Percentiles rank a stretch among this genome's conserved stretches.
phyloP scores from a whole-genome alignment of 2,329 filamentous ascomycete genomes.

The Incumbomyces delicatus region DNA sequence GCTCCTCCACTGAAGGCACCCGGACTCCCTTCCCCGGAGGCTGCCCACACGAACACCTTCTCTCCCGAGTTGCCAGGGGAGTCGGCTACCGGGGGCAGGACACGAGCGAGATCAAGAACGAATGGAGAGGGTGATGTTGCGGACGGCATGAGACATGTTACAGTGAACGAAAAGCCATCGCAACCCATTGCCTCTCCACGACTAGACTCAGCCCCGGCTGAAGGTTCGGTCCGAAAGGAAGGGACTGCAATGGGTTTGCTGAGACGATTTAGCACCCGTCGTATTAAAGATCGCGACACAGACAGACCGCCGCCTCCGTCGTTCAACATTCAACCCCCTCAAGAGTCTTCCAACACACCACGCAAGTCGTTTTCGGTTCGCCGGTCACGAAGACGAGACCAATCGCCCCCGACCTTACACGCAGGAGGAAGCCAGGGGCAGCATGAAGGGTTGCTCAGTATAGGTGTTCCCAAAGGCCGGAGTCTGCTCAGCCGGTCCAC shows the following conservation, averaged over 20 bases:
- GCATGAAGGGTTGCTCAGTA: conserved; percentile 67
- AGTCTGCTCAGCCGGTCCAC: conserved; percentile 75
- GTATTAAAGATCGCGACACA: conserved; percentile 54
- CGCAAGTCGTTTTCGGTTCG: conserved; percentile 86
- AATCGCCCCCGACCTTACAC: conserved; percentile 47
- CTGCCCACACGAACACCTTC: conserved; percentile 77
- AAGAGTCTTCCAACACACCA: conserved; percentile 52
- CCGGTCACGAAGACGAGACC: conserved; percentile 46
- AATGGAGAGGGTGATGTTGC: conserved; percentile 88
- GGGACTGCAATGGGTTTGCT: conserved; percentile 76
- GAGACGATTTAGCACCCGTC: conserved; percentile 79
- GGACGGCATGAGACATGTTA: conserved; percentile 60
- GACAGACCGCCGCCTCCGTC: conserved; percentile 58
- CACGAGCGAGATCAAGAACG: conserved; percentile 76
- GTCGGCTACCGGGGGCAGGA: conserved; percentile 71
- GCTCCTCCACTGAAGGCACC: conserved; percentile 55
- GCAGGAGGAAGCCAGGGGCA: conserved; percentile 55
- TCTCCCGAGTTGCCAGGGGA: conserved; percentile 84
- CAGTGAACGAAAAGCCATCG: conserved; percentile 33
- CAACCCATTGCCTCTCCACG: conserved; percentile 32
- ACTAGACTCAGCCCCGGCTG: conserved; percentile 48
- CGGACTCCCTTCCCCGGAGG: conserved; percentile 70
- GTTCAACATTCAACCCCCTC: conserved; percentile 69
- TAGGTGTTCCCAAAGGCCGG: conserved; percentile 48
- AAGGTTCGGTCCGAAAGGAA: conserved; percentile 66